Evolutionary conservation across 805 yeast genomes (phyloP).

Genomic region (Monosporozyma aerobia): DNA sequence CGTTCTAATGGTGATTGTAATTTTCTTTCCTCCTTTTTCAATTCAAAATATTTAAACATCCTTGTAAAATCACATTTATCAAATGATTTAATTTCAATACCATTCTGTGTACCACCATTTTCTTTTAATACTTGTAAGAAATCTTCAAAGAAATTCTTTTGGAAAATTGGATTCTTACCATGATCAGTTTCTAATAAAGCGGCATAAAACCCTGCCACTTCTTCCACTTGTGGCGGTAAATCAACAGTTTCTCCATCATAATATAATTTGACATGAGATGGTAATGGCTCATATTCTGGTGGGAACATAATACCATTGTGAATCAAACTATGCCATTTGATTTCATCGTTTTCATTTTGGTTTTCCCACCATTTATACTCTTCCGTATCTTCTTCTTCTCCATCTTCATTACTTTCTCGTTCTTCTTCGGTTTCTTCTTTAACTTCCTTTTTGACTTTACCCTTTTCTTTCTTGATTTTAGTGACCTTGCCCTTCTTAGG

Average conservation of each 20-base stretch:
- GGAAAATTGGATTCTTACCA: constrained; percentile 78
- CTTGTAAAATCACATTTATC: constrained; percentile 67
- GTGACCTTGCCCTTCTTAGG: not conserved
- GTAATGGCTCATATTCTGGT: constrained; percentile 82
- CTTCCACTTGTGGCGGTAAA: constrained; percentile 79
- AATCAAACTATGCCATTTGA: constrained; percentile 78
- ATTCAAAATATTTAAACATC: constrained; percentile 65
- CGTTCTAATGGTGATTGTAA: constrained; percentile 62
- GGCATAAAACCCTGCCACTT: constrained; percentile 91
- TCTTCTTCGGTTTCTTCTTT: not conserved
- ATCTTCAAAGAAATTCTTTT: constrained; percentile 77
- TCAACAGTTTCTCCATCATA: constrained; percentile 71
- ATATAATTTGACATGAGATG: constrained; percentile 60
- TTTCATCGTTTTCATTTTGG: constrained; percentile 55
- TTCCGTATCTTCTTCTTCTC: constrained; percentile 39
- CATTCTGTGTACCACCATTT: constrained; percentile 49
- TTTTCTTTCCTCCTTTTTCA: constrained; percentile 63
- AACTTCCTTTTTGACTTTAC: not conserved
- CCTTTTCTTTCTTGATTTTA: not conserved
- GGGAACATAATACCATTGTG: constrained; percentile 93
- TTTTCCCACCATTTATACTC: constrained; percentile 83
- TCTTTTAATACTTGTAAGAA: constrained; percentile 61
- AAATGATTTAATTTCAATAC: constrained; percentile 45
- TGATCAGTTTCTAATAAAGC: constrained; percentile 85
- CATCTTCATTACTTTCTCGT: constrained; percentile 8